Evolutionary conservation across 192 early-diverging fungal genomes (phyloP).

Genomic region (Coemansia sp.): DNA sequence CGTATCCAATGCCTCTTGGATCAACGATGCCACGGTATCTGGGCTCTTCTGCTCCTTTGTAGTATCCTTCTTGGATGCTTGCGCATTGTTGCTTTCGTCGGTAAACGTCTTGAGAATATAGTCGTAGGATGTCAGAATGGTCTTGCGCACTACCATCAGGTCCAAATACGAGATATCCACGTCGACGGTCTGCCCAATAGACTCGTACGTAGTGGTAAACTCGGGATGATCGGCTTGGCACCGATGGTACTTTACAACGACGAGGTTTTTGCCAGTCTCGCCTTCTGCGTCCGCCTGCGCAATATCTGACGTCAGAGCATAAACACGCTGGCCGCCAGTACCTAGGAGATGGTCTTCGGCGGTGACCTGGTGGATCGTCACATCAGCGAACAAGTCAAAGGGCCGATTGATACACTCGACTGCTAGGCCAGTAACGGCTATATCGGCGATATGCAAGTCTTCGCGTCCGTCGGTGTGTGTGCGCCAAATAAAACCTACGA

Average conservation of each 20-base stretch:
- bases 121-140: conserved; percentile 83
- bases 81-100: conserved; percentile 32
- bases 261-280: conserved; percentile 63
- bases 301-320: conserved; percentile 53
- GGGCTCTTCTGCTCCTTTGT: not conserved
- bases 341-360: conserved; percentile 67
- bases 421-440: conserved; percentile 68
- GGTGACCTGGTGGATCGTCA: conserved; percentile 77
- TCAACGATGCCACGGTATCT: conserved; percentile 36
- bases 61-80: conserved; percentile 1
- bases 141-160: conserved; percentile 82
- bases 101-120: conserved; percentile 80
- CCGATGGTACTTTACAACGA: conserved; percentile 72
- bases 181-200: conserved; percentile 80
- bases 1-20: conserved; percentile 56
- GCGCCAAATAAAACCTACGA: conserved; percentile 56
- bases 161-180: conserved; percentile 78
- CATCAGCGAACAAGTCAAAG: conserved; percentile 64
- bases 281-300: conserved; percentile 52
- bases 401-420: conserved; percentile 73
- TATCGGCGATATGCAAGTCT: conserved; percentile 54
- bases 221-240: conserved; percentile 74
- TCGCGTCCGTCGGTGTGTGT: conserved; percentile 42
- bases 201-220: conserved; percentile 72
- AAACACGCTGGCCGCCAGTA: conserved; percentile 24